Base-by-base conservation (phyloP, 805 yeast species). In the Yarrowia divulgata region DNA sequence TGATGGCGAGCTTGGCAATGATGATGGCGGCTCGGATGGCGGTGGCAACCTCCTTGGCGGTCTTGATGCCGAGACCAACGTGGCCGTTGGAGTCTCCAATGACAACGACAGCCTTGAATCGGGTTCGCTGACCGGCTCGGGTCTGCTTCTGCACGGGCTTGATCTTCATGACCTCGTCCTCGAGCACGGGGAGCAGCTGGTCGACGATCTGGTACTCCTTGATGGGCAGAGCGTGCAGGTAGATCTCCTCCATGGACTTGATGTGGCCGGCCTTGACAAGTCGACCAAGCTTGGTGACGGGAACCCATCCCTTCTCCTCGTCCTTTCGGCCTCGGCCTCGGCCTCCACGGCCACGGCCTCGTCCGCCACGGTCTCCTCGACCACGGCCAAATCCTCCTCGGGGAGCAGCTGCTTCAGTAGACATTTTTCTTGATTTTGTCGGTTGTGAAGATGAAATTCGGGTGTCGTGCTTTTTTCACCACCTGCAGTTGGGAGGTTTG, bases 111-210 rank as follows among this genome's bases (percentile, higher is more conserved):
- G 98, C 99, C 95, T 96, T 96, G 90, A 95, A 93, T 89, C 99
- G 93, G 86, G 98, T 95, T 90, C 99, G 94, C 89, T 95, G 99
- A 93, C 99, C 99, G 81, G 99, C 99, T 87, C 97, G 89, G 89
- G 99, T 95, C 87, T 95, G 99, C 90, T 95, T 95, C 87, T 95
- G 99, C 79, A 95, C 99, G 77, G 99, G 97, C 88, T 94, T 90
- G 88, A 95, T 95, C 92, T 94, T 94, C 99, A 95, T 95, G 81
- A 95, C 98, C 87, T 94, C 97, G 84, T 95, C 99, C 85, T 90
- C 89, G 82, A 95, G 90, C 81, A 85, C 89, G 83, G 99, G 99
- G 80, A 95, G 88, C 84, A 95, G 87, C 81, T 88, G 88, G 88
- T 95, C 99, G 80, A 95, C 90, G 88, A 95, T 91, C 88, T 95